Percentiles rank a stretch among this genome's conserved stretches.
These are phyloP conservation scores for Exophiala phaeomuriformis DNA, from an alignment of 2,329 filamentous ascomycete genomes.

Conservation along the genomic window DNA sequence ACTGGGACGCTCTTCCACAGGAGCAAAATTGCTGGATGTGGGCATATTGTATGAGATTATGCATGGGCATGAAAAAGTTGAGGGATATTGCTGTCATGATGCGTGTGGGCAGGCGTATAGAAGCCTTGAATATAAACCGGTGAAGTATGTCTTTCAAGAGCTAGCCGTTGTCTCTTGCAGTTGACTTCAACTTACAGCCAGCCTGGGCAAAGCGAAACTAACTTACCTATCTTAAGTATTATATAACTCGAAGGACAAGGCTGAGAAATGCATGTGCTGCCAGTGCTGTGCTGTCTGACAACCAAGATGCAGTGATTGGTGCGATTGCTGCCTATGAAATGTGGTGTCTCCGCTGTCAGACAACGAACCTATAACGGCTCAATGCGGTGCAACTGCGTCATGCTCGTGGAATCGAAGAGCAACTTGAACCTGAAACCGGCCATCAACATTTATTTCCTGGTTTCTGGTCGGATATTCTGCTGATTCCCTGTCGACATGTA, in stretches of 20 bases:
- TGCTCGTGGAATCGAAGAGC: background rate
- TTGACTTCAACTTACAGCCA: too few species aligned
- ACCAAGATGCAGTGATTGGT: too few species aligned
- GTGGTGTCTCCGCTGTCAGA: background rate
- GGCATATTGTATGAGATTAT: conserved; percentile 60
- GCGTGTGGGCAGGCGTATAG: conserved; percentile 30
- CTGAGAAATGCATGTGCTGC: too few species aligned
- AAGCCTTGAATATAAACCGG: conserved; percentile 12
- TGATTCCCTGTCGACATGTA: conserved; percentile 5
- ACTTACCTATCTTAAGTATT: too few species aligned
- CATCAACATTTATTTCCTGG: background rate
- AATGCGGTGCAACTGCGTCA: conserved; percentile 9
- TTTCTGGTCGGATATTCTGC: background rate
- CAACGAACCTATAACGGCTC: background rate
- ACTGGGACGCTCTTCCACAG: conserved; percentile 71
- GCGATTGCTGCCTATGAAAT: background rate
- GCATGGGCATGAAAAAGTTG: conserved; percentile 38
- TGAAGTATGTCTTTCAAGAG: background rate
- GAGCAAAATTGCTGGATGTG: conserved; percentile 63
- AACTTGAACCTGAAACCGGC: background rate
- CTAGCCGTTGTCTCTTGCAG: background rate
- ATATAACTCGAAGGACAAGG: too few species aligned
- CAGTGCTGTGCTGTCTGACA: too few species aligned
- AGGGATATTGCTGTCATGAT: conserved; percentile 32
- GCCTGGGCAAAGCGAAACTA: too few species aligned